Conservation (phyloP, 2,329 filamentous ascomycete genomes). For the Acephala macrosclerotiorum region DNA sequence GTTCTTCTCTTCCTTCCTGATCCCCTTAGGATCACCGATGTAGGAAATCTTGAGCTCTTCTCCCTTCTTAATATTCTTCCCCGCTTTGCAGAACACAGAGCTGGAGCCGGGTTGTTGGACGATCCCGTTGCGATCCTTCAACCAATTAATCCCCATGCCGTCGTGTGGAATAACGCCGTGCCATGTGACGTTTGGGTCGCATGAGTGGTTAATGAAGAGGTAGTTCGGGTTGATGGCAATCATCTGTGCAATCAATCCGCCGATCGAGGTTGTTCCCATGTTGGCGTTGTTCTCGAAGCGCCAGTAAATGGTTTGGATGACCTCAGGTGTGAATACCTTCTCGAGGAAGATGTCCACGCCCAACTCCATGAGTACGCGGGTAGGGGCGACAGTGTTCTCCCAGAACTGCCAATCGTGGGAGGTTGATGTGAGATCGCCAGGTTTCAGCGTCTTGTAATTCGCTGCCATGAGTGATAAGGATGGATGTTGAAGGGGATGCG, state of each 20-base stretch:
- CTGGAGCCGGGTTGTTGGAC: conserved; percentile 33
- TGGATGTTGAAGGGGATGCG: conserved; percentile 37
- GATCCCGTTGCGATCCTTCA: conserved; percentile 19
- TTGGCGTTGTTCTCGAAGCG: conserved; percentile 41
- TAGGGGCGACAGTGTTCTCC: conserved; percentile 38
- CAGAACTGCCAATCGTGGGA: conserved; percentile 34
- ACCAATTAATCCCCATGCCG: conserved; percentile 11
- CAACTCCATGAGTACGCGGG: conserved; percentile 33
- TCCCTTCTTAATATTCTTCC: conserved; percentile 34
- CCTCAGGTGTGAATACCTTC: conserved; percentile 31
- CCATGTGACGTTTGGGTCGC: conserved; percentile 39
- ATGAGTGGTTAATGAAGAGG: conserved; percentile 43
- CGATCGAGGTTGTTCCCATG: conserved; percentile 23
- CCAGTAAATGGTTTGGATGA: conserved; percentile 40
- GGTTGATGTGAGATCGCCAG: conserved; percentile 7
- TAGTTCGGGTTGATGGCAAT: conserved; percentile 37
- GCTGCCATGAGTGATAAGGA: conserved; percentile 36
- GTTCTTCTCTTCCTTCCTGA: background rate
- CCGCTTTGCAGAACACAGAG: conserved; percentile 33
- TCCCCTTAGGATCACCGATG: conserved; percentile 34
- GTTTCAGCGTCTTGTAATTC: conserved; percentile 30
- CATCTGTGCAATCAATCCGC: conserved; percentile 9
- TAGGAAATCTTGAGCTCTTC: conserved; percentile 43
- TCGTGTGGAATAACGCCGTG: conserved; percentile 24
- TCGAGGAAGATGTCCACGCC: conserved; percentile 38